phyloP scores from a whole-genome alignment of 2,329 filamentous ascomycete species.

The Cladophialophora bantiana region DNA sequence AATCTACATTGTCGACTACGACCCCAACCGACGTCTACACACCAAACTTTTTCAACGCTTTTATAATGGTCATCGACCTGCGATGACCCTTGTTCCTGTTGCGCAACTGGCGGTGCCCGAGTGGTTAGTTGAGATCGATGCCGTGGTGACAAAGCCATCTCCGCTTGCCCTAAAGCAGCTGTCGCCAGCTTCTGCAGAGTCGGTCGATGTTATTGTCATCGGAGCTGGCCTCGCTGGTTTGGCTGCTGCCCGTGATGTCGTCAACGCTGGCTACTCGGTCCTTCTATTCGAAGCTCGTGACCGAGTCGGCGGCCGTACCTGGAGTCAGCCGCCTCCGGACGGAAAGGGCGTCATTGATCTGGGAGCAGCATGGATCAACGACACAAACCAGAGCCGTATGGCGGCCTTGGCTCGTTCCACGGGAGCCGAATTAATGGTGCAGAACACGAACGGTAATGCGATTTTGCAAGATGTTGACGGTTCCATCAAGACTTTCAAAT shows the following conservation, averaged over 20 bases:
- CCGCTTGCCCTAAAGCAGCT: not conserved
- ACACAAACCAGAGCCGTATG: slow-evolving; percentile 58
- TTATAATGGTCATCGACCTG: slow-evolving; percentile 50
- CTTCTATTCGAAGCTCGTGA: slow-evolving; percentile 51
- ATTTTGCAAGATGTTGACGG: no score
- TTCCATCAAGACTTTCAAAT: no score
- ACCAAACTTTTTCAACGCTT: slow-evolving; percentile 16
- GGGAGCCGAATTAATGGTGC: slow-evolving; percentile 54
- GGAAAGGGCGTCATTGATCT: slow-evolving; percentile 53
- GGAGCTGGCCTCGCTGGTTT: slow-evolving; percentile 51
- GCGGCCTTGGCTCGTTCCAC: slow-evolving; percentile 44
- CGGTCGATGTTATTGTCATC: slow-evolving; percentile 46
- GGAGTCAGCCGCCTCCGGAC: slow-evolving; percentile 37
- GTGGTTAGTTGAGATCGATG: slow-evolving; percentile 55
- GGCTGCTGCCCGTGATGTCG: slow-evolving; percentile 44
- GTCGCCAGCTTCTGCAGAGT: no score
- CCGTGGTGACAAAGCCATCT: slow-evolving; percentile 52
- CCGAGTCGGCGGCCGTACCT: slow-evolving; percentile 53
- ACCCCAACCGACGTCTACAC: slow-evolving; percentile 43
- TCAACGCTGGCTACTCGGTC: slow-evolving; percentile 44
- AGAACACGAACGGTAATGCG: no score
- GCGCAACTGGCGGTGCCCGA: slow-evolving; percentile 47
- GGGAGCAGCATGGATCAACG: slow-evolving; percentile 67
- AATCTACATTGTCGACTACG: slow-evolving; percentile 49
- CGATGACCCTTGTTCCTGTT: slow-evolving; percentile 53